phyloP scores from a whole-genome alignment of 2,329 filamentous ascomycete species.

The Trichoderma atroviride region DNA sequence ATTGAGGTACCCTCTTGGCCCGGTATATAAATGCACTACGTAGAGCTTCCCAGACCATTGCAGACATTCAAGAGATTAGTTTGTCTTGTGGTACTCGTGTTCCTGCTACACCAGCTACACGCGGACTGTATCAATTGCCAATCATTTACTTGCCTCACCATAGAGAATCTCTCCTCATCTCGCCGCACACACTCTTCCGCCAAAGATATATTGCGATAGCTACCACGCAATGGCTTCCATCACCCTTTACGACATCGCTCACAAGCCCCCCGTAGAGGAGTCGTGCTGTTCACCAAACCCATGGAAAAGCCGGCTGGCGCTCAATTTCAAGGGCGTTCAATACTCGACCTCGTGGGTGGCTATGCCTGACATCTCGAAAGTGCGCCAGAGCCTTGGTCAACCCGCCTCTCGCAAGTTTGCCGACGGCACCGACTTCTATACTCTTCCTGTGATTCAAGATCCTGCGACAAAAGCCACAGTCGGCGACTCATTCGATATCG shows the following conservation, averaged over 20 bases:
- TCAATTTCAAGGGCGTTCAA: slow-evolving; percentile 46
- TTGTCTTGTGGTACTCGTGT: neutral
- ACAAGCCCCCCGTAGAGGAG: slow-evolving; percentile 36
- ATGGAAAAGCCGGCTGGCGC: slow-evolving; percentile 42
- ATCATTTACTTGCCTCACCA: neutral
- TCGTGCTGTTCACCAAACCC: slow-evolving; percentile 37
- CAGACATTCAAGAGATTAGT: neutral
- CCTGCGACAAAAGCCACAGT: slow-evolving; percentile 44
- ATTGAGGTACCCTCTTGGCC: neutral
- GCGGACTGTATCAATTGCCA: neutral
- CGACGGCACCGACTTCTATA: slow-evolving; percentile 61
- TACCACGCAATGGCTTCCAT: slow-evolving; percentile 30
- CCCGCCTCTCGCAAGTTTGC: slow-evolving; percentile 56
- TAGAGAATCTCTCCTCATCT: neutral
- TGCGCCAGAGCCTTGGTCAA: slow-evolving; percentile 51
- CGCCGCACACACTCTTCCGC: neutral
- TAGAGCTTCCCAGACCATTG: neutral
- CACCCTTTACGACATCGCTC: slow-evolving; percentile 49
- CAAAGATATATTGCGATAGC: neutral
- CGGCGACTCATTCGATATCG: slow-evolving; percentile 69
- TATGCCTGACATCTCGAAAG: slow-evolving; percentile 53
- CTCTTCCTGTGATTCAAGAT: slow-evolving; percentile 61
- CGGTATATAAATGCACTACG: neutral
- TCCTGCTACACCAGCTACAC: neutral
- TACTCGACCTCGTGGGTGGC: slow-evolving; percentile 52